Evolutionary conservation across 2,329 filamentous ascomycete genomes (phyloP), one percentile per base, ranked within the genome.

Genomic region (Neurospora crassa): DNA sequence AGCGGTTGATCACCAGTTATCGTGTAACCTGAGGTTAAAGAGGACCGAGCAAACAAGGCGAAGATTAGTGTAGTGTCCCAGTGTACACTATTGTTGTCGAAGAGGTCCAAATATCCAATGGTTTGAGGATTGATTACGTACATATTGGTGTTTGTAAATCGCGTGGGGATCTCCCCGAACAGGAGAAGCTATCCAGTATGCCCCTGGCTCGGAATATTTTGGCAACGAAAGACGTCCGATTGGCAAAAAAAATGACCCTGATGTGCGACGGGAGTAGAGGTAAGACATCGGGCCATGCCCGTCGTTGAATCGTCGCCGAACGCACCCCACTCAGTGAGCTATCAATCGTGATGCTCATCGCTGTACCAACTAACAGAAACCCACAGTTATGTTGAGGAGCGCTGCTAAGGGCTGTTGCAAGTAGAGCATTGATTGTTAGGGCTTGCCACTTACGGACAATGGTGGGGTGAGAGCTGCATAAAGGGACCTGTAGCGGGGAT

Each of bases 381-480:
- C 0, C 12, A 1, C 24, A 0, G 0, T 20, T 5, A 5, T 20
- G 5, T 29, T 1, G 0, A 0, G 20, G 10, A n/a, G 11, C 5
- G 0, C 5, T 63, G 14, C 5, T 63, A 63, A 34, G 24, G 7
- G 10, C 4, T n/a, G 3, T 18, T 18, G 4, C 5, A 18, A 8
- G 14, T 5, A 2, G 29, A 63, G 1, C 24, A 3, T 63, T 16
- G 7, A 0, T 8, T 63, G 53, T 63, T 63, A 63, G 8, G 29
- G 53, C 29, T 63, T 16, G 53, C 53, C 53, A 63, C 53, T 12
- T 63, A 3, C 29, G 24, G 24, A 24, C n/a, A 37, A 63, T 37
- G 24, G 53, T 63, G 53, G 53, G 14, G 53, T 63, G 53, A 63
- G 18, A 7, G 53, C 53, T 63, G 24, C 53, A 63, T 63, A 34